Evolutionary conservation across 2,329 filamentous ascomycete genomes (phyloP).

Genomic region (Sphaceloma murrayae): DNA sequence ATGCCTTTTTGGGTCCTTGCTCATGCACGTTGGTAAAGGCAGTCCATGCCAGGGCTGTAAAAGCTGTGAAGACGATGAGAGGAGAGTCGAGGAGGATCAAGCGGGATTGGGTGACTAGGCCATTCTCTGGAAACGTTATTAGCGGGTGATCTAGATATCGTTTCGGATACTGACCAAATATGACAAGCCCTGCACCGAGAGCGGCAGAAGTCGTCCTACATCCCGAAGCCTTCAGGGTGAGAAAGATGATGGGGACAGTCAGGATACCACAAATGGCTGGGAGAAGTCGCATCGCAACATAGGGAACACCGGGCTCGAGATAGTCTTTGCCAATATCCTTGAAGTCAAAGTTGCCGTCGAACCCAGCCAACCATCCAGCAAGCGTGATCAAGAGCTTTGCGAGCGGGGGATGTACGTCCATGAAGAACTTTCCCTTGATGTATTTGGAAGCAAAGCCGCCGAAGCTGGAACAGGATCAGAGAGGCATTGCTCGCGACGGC

Average conservation of each 20-base stretch:
- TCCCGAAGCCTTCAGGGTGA: slow-evolving; percentile 83
- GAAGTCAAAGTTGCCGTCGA: slow-evolving; percentile 94
- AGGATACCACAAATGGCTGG: slow-evolving; percentile 83
- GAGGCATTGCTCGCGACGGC: slow-evolving; percentile 21
- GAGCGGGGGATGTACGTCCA: slow-evolving; percentile 98
- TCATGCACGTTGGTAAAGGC: slow-evolving; percentile 97
- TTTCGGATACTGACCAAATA: slow-evolving; percentile 80
- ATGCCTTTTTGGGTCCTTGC: slow-evolving; percentile 78
- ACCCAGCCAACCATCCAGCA: slow-evolving; percentile 88
- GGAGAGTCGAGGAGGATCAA: slow-evolving; percentile 94
- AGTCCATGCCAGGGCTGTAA: slow-evolving; percentile 81
- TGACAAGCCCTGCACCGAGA: slow-evolving; percentile 74
- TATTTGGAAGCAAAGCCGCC: slow-evolving; percentile 98
- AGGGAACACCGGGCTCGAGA: slow-evolving; percentile 84
- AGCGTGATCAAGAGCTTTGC: slow-evolving; percentile 95
- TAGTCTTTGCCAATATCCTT: slow-evolving; percentile 99
- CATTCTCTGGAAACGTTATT: slow-evolving; percentile 61
- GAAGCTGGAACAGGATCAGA: slow-evolving; percentile 62
- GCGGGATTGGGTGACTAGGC: slow-evolving; percentile 85
- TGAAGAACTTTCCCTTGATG: slow-evolving; percentile 98
- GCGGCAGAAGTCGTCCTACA: slow-evolving; percentile 78
- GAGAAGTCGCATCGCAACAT: slow-evolving; percentile 93
- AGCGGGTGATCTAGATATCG: no score
- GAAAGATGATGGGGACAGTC: slow-evolving; percentile 83
- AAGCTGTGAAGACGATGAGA: slow-evolving; percentile 82